Percentiles rank a stretch among this genome's conserved stretches.
Conservation (phyloP, 1,284 basidiomycete genomes). For the Stereum hirsutum region DNA sequence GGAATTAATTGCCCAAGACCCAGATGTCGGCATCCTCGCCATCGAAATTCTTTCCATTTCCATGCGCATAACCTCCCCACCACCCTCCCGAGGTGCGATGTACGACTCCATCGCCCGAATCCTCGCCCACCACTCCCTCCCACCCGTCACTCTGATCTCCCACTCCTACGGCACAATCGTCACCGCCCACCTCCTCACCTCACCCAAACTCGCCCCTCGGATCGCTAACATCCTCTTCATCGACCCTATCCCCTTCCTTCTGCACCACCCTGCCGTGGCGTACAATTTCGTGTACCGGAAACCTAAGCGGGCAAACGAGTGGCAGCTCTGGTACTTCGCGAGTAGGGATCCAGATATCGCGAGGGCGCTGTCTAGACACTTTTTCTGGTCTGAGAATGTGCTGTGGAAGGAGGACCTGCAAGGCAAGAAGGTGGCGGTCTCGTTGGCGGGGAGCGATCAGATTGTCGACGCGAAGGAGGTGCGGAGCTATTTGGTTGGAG, state of each 20-base stretch:
- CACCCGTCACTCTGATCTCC: slow-evolving; percentile 33
- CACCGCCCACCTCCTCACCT: slow-evolving; percentile 36
- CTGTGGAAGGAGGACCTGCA: slow-evolving; percentile 50
- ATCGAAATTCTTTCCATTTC: slow-evolving; percentile 52
- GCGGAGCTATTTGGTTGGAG: slow-evolving; percentile 40
- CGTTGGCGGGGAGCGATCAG: slow-evolving; percentile 47
- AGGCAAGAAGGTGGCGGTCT: slow-evolving; percentile 24
- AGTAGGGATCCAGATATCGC: slow-evolving; percentile 54
- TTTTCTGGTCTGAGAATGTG: slow-evolving; percentile 57
- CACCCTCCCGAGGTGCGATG: slow-evolving; percentile 30
- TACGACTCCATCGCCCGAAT: slow-evolving; percentile 28
- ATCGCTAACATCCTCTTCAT: slow-evolving; percentile 39
- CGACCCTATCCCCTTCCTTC: slow-evolving; percentile 56
- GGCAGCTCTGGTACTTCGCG: slow-evolving; percentile 62
- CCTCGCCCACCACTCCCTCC: slow-evolving; percentile 32
- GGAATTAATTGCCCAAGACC: slow-evolving; percentile 30
- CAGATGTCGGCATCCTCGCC: slow-evolving; percentile 43
- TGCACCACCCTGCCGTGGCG: slow-evolving; percentile 51
- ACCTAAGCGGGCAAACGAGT: slow-evolving; percentile 46
- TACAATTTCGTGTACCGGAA: slow-evolving; percentile 57
- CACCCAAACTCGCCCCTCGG: slow-evolving; percentile 18
- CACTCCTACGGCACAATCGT: slow-evolving; percentile 62
- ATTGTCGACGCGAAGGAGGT: slow-evolving; percentile 44
- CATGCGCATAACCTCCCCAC: slow-evolving; percentile 43
- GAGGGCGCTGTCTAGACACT: slow-evolving; percentile 44